A percentile compares a stretch with the other conserved stretches of the same genome.
Conservation (phyloP, 495 filamentous ascomycete species). For the Aspergillus bertholletiae region DNA sequence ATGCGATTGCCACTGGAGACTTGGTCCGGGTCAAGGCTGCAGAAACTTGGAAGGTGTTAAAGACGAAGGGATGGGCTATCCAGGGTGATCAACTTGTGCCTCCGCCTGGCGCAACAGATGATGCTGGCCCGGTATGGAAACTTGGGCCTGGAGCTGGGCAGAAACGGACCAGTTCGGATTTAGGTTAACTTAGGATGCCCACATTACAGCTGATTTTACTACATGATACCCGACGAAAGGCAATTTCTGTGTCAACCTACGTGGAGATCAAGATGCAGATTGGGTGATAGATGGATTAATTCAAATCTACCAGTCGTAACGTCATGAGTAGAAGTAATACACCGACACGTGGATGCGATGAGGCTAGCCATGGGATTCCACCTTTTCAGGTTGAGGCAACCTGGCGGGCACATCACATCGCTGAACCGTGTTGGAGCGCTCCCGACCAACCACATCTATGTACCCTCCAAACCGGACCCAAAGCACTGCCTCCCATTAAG, state of each 20-base stretch:
- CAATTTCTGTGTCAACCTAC: neutral
- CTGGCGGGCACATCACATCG: neutral
- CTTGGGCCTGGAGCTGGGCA: constrained; percentile 22
- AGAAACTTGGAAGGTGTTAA: constrained; percentile 61
- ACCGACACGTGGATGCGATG: constrained; percentile 1
- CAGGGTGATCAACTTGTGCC: constrained; percentile 48
- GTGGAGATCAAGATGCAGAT: neutral
- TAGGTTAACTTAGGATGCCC: neutral
- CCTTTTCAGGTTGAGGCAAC: constrained; percentile 16
- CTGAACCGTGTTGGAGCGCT: neutral
- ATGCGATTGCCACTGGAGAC: constrained; percentile 84
- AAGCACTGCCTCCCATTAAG: constrained; percentile 1
- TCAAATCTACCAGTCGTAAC: constrained; percentile 30
- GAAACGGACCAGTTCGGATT: constrained; percentile 17
- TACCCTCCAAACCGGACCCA: neutral
- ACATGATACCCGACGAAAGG: neutral
- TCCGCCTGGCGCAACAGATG: constrained; percentile 28
- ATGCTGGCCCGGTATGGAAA: constrained; percentile 2
- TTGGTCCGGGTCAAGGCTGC: constrained; percentile 66
- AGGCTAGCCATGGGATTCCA: neutral
- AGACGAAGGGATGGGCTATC: constrained; percentile 61
- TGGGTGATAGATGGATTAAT: constrained; percentile 19
- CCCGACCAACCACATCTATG: constrained; percentile 9
- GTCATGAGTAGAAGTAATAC: constrained; percentile 25
- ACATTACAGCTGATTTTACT: neutral